Conservation (phyloP, 23 red algal genomes). For the Gracilaria domingensis region DNA sequence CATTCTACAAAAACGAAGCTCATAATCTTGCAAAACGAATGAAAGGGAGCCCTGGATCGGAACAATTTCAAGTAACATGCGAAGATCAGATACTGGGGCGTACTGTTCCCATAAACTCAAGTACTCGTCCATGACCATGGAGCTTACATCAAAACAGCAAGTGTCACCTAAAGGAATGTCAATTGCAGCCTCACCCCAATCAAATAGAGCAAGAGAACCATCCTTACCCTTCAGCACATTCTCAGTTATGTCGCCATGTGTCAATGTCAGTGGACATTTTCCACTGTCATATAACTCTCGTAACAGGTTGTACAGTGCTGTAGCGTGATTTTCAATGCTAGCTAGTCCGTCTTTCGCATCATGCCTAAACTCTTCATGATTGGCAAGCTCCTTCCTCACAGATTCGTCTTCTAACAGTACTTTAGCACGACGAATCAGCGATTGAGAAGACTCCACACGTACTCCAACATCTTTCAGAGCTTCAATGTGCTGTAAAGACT, state of each 20-base stretch:
- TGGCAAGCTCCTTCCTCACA: not conserved
- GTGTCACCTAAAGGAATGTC: slow-evolving; percentile 1
- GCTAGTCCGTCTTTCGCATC: not conserved
- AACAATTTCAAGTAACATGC: no score
- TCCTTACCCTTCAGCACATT: slow-evolving; percentile 1
- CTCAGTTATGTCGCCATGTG: no score
- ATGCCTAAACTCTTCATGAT: not conserved
- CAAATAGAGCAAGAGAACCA: slow-evolving; percentile 2
- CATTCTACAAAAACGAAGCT: no score
- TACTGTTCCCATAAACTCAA: no score
- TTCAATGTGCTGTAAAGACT: slow-evolving; percentile 15
- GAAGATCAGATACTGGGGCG: no score
- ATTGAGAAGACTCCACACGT: not conserved
- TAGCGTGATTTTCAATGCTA: not conserved
- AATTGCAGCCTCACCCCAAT: not conserved
- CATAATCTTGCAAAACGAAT: no score
- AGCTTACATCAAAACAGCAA: no score
- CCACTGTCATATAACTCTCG: slow-evolving; percentile 23
- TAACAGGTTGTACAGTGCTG: not conserved
- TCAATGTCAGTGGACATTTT: slow-evolving; percentile 7
- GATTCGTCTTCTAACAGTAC: not conserved
- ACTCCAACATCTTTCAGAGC: slow-evolving; percentile 1
- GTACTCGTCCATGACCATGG: no score
- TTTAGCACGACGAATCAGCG: not conserved
- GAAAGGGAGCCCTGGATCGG: no score